Conservation (phyloP, 345 rosid species). For the Litchi chinensis region DNA sequence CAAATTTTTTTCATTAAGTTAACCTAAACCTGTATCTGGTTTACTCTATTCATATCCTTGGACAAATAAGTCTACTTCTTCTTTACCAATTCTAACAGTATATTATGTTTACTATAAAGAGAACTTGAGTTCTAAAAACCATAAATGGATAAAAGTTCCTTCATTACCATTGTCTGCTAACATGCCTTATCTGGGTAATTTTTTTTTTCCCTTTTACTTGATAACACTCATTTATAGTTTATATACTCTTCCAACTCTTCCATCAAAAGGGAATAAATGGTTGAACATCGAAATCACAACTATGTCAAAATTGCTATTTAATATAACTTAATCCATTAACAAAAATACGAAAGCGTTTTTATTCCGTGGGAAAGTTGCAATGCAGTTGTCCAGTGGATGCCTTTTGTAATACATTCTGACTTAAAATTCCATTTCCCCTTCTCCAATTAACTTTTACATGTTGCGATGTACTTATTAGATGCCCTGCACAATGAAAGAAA, state of each 20-base stretch:
- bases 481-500: neutral
- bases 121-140: too few relatives aligned
- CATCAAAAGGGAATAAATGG: too few relatives aligned
- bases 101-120: neutral
- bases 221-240: too few relatives aligned
- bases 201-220: too few relatives aligned
- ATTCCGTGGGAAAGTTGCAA: neutral
- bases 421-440: neutral
- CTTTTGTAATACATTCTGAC: neutral
- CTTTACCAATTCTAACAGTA: neutral
- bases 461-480: neutral
- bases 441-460: neutral
- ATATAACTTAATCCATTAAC: neutral
- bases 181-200: too few relatives aligned
- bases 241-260: too few relatives aligned
- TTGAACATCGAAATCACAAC: too few relatives aligned
- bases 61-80: neutral
- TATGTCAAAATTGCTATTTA: too few relatives aligned
- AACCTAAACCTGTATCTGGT: neutral
- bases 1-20: neutral
- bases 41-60: too few relatives aligned
- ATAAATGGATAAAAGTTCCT: too few relatives aligned
- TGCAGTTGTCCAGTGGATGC: neutral
- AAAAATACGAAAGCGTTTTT: too few relatives aligned
- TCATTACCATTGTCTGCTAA: too few relatives aligned